Evolutionary conservation across 805 yeast species (phyloP), one percentile per base, ranked within the genome.

Genomic region (Teunomyces pallodes): DNA sequence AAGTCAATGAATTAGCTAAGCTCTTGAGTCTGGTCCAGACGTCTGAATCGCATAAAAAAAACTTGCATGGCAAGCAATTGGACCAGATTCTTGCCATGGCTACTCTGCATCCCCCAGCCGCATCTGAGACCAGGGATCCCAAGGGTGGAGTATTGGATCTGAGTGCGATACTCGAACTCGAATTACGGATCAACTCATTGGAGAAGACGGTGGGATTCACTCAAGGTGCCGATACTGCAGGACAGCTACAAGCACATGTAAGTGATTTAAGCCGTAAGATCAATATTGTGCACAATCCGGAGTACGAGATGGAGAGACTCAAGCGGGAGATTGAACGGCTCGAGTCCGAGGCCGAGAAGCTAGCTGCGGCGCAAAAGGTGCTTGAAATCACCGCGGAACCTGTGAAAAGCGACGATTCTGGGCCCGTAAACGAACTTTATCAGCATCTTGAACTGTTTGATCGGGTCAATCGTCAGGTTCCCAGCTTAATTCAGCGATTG

Each of bases 271-370:
- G 50, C 3, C 58, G 76, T 3, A 70, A 67, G 49, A 55, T 69
- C 12, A 61, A 63, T 30, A 61, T 72, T 13, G 56, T 72, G 9
- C 56, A 64, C 46, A 68, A 68, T 44, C 76, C 76, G 1, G 70
- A 67, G 27, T 63, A 57, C 48, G 60, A 61, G 10, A 39, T 68
- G 31, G 59, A 47, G 10, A 48, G 48, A 20, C 50, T 70, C 30
- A 62, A 65, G 40, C 47, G 51, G 8, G 62, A 65, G 16, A 54
- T 72, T 6, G 43, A 52, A 9, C 46, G 48, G n/a, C 46, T 69
- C 28, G 57, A 57, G 17, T 53, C 54, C 36, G 66, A 65, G 13
- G 50, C 62, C 14, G 75, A 70, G 20, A 50, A 55, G 9, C 47
- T 62, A 29, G 54, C 53, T 1, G 51, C 65, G 4, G 54, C 39